Evolutionary conservation across 2,329 filamentous ascomycete species (phyloP).

Genomic region (Sclerotinia nivalis): DNA sequence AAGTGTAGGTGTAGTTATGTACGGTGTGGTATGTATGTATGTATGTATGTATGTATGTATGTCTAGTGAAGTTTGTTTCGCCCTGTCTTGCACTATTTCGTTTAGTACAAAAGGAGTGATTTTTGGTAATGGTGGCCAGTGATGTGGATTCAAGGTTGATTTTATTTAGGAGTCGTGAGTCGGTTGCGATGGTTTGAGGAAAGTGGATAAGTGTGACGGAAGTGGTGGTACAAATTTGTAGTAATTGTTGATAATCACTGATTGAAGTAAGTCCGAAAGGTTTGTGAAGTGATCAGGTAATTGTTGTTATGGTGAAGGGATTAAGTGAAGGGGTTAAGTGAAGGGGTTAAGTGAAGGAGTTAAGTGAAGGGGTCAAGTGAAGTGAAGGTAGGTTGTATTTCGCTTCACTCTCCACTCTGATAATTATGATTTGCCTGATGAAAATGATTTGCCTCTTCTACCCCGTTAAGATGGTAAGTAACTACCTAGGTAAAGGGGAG

Average conservation of each 20-base stretch:
- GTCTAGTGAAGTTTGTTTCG: not conserved
- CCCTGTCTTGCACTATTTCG: not conserved
- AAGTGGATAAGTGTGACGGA: conserved; percentile 14
- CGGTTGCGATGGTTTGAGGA: not conserved
- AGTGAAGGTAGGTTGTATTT: no score
- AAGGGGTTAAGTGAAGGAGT: no score
- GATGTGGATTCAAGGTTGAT: not conserved
- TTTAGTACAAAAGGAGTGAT: not conserved
- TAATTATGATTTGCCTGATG: no score
- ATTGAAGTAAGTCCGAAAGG: not conserved
- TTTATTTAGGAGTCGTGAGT: not conserved
- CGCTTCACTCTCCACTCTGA: not conserved
- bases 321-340: no score
- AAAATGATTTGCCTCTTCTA: no score
- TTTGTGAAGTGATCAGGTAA: not conserved
- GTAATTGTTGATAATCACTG: not conserved
- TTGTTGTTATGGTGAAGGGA: no score
- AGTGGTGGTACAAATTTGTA: conserved; percentile 1
- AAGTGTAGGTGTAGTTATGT: not conserved
- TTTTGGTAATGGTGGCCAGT: conserved; percentile 1
- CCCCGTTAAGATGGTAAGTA: not conserved
- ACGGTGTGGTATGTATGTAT: not conserved
- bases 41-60: not conserved
- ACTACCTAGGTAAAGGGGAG: no score
- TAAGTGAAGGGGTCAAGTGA: no score